phyloP scores from a whole-genome alignment of 768 basidiomycete species.

The Pholiota conissans region DNA sequence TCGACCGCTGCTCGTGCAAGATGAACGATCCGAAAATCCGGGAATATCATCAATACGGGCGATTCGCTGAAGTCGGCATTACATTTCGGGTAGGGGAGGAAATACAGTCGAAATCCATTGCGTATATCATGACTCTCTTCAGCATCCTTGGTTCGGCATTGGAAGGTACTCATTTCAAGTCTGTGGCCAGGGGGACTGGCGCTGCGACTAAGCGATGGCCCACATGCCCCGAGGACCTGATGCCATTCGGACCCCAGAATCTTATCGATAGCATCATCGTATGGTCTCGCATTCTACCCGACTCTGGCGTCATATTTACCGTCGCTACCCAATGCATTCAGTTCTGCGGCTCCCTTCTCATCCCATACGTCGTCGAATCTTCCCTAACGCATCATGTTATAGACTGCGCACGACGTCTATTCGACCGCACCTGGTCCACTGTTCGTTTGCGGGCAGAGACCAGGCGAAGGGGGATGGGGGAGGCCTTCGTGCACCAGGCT shows the following conservation, averaged over 20 bases:
- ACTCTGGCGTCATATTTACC: not conserved
- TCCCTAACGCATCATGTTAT: not conserved
- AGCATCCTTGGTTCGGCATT: not conserved
- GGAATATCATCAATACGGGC: conserved; percentile 2
- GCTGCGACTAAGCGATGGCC: conserved; percentile 1
- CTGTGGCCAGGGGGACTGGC: not conserved
- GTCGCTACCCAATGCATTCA: conserved; percentile 4
- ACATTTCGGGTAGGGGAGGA: not conserved
- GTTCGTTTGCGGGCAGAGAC: conserved; percentile 1
- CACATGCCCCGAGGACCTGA: conserved; percentile 4
- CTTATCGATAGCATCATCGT: conserved; percentile 3
- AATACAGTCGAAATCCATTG: not conserved
- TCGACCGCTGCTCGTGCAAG: conserved; percentile 1
- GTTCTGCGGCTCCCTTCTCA: conserved; percentile 5
- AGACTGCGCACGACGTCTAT: not conserved
- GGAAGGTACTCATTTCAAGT: not conserved
- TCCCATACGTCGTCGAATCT: not conserved
- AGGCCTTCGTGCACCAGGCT: not conserved
- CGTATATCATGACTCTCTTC: not conserved
- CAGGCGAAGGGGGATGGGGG: not conserved
- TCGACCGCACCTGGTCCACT: conserved; percentile 1
- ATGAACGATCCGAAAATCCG: conserved; percentile 3
- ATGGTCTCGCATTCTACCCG: conserved; percentile 6
- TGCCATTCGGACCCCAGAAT: conserved; percentile 5
- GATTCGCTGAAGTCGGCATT: not conserved